phyloP scores from a whole-genome alignment of 129 eudicot genomes.

The Scalesia atractyloides region DNA sequence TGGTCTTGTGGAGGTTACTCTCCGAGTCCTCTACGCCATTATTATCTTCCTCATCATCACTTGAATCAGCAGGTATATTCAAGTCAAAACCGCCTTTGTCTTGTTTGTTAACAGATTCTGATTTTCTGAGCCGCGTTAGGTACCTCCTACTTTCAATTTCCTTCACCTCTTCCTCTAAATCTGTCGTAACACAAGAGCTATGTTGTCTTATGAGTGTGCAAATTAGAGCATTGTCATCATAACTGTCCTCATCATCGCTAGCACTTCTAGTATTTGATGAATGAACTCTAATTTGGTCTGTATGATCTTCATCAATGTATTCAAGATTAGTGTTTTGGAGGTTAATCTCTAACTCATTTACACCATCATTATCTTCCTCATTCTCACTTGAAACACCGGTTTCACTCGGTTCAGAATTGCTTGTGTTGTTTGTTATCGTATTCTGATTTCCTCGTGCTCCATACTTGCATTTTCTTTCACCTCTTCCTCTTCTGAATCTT shows the following conservation, averaged over 20 bases:
- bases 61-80: slow-evolving; percentile 11
- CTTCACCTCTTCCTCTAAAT: slow-evolving; percentile 16
- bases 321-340: slow-evolving; percentile 4
- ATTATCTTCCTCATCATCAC: slow-evolving; percentile 36
- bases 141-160: slow-evolving; percentile 6
- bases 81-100: slow-evolving; percentile 9
- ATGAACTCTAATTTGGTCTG: slow-evolving; percentile 13
- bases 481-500: too few species aligned
- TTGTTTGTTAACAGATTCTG: slow-evolving; percentile 10
- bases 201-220: slow-evolving; percentile 34
- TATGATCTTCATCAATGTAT: slow-evolving; percentile 34
- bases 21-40: slow-evolving; percentile 42
- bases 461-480: slow-evolving; percentile 15
- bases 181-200: neutral
- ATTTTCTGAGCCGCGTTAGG: slow-evolving; percentile 35
- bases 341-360: slow-evolving; percentile 36
- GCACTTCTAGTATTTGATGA: slow-evolving; percentile 20
- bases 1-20: slow-evolving; percentile 15
- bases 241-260: slow-evolving; percentile 42
- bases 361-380: slow-evolving; percentile 37
- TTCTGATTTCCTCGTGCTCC: slow-evolving; percentile 33
- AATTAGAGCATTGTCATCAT: slow-evolving; percentile 52
- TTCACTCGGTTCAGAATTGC: slow-evolving; percentile 8
- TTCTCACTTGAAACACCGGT: slow-evolving; percentile 26
- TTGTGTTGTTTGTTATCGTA: slow-evolving; percentile 17